Evolutionary conservation across 148 eudicot species (phyloP).

Genomic region (Fagopyrum homotropicum): DNA sequence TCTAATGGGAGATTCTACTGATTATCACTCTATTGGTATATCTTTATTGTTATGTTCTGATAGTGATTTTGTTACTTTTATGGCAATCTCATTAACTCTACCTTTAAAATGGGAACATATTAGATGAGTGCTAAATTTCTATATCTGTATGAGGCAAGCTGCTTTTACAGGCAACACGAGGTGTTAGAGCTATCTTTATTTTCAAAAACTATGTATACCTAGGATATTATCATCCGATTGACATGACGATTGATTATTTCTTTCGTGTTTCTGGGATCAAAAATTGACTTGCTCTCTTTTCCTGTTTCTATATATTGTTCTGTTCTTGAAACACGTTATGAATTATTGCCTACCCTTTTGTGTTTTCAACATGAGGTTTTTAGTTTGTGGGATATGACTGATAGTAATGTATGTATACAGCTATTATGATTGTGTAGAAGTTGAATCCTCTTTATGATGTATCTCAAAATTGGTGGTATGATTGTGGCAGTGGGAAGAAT

Average conservation of each 20-base stretch:
- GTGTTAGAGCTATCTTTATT: background rate
- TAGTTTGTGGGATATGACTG: background rate
- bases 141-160: conserved; percentile 1
- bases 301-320: too few species aligned
- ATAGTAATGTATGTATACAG: background rate
- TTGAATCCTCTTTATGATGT: conserved; percentile 10
- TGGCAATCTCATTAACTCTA: background rate
- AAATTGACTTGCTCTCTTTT: background rate
- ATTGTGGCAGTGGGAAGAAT: conserved; percentile 41
- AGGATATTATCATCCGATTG: background rate
- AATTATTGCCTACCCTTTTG: background rate
- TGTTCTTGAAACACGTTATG: background rate
- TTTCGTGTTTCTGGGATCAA: background rate
- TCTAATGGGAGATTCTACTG: conserved; percentile 29
- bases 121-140: background rate
- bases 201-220: background rate
- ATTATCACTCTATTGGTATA: conserved; percentile 67
- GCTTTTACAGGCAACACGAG: background rate
- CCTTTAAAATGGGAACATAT: background rate
- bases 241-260: background rate
- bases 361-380: too few species aligned
- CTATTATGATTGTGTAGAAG: background rate
- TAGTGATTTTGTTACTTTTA: background rate
- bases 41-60: background rate
- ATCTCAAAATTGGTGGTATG: conserved; percentile 34